Percentiles rank a stretch among this genome's conserved stretches.
Conservation (phyloP, 129 eudicot species). For the Centella asiatica region DNA sequence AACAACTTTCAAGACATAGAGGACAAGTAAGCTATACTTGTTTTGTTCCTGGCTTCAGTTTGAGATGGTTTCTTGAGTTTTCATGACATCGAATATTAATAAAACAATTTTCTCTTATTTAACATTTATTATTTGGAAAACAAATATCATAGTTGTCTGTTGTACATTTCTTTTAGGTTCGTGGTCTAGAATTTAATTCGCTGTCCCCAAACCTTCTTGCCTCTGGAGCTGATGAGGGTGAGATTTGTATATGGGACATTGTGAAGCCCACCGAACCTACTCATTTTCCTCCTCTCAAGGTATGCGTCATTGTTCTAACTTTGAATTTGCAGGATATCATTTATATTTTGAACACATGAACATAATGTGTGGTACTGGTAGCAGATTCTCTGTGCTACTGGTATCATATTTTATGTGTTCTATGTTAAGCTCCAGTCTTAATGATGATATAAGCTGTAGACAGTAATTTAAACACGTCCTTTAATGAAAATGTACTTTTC, state of each 20-base stretch:
- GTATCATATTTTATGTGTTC: background rate
- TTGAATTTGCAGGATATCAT: background rate
- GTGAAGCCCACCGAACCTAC: slow-evolving; percentile 66
- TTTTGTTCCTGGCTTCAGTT: slow-evolving; percentile 6
- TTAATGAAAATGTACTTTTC: too few relatives aligned
- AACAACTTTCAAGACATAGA: slow-evolving; percentile 63
- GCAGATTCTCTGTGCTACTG: background rate
- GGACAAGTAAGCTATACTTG: slow-evolving; percentile 78
- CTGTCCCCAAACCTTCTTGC: slow-evolving; percentile 81
- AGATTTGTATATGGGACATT: slow-evolving; percentile 93
- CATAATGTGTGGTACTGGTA: background rate
- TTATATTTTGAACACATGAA: background rate
- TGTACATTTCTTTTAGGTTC: slow-evolving; percentile 82
- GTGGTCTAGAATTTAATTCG: slow-evolving; percentile 88
- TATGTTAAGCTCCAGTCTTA: background rate
- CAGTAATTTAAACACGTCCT: too few relatives aligned
- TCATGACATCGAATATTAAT: slow-evolving; percentile 1
- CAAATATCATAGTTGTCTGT: too few relatives aligned
- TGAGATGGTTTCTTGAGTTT: background rate
- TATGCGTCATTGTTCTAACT: slow-evolving; percentile 12
- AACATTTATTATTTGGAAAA: background rate
- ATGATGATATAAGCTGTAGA: background rate
- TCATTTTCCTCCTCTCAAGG: slow-evolving; percentile 92
- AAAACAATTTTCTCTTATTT: background rate
- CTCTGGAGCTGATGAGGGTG: slow-evolving; percentile 99